Conservation (phyloP, 2,329 filamentous ascomycete genomes). For the Hymenoscyphus fructigenus region DNA sequence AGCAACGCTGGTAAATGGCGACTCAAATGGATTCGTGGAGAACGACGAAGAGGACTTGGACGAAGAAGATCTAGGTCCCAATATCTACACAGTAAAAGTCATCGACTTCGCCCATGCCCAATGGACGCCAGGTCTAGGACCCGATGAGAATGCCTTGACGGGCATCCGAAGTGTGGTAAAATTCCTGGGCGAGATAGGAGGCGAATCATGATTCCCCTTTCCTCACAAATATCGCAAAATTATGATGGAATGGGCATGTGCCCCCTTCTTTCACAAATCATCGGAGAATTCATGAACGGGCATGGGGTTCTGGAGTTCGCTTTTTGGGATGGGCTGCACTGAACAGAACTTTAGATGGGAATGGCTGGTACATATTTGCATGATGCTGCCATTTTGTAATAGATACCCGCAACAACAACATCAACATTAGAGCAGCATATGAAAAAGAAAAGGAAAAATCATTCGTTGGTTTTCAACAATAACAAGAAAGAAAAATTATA, state of each 20-base stretch:
- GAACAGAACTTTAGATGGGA: too few species aligned
- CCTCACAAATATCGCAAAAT: constrained; percentile 2
- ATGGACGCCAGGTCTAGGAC: constrained; percentile 76
- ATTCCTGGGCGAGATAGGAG: constrained; percentile 52
- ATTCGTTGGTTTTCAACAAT: too few species aligned
- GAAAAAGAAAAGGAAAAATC: too few species aligned
- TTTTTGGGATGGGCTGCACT: too few species aligned
- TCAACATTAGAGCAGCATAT: too few species aligned
- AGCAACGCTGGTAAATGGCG: constrained; percentile 25
- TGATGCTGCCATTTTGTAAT: too few species aligned
- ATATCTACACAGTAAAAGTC: constrained; percentile 77
- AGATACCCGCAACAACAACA: too few species aligned
- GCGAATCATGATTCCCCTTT: constrained; percentile 44
- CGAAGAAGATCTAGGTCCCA: constrained; percentile 55
- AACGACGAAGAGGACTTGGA: constrained; percentile 45
- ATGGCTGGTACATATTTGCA: too few species aligned
- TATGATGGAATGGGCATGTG: constrained; percentile 11
- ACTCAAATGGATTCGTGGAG: constrained; percentile 33
- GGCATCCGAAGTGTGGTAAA: constrained; percentile 71
- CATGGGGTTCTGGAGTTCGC: too few species aligned
- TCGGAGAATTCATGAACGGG: too few species aligned
- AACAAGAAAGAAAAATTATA: too few species aligned
- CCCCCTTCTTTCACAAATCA: too few species aligned
- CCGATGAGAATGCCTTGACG: constrained; percentile 78
- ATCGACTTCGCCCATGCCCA: constrained; percentile 96